These are phyloP conservation scores for Claviceps sp. DNA, from an alignment of 2,329 filamentous ascomycete species.

Conservation along the genomic window DNA sequence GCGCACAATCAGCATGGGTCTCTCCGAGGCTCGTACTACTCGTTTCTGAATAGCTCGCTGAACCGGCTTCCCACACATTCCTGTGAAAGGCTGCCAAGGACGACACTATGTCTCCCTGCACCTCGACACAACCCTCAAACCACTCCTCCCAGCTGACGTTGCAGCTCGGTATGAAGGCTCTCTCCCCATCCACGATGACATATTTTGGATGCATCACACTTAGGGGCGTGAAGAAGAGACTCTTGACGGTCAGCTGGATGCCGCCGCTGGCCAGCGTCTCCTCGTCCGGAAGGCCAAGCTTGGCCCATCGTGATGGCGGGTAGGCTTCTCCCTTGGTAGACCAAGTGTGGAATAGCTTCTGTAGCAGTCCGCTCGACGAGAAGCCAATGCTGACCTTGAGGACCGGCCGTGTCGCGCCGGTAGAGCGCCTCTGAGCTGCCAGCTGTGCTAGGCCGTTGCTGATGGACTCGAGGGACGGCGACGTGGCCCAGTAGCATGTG, in stretches of 20 bases:
- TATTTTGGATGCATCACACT: constrained; percentile 87
- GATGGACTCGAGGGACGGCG: constrained; percentile 45
- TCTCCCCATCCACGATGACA: constrained; percentile 54
- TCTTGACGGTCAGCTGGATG: constrained; percentile 60
- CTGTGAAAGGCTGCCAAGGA: constrained; percentile 55
- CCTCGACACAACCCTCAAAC: constrained; percentile 64
- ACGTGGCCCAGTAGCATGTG: constrained; percentile 72
- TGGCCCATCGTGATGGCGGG: constrained; percentile 42
- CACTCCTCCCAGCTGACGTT: constrained; percentile 83
- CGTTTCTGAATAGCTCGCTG: constrained; percentile 2
- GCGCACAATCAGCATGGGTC: background rate
- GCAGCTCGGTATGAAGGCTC: constrained; percentile 61
- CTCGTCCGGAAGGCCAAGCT: constrained; percentile 49
- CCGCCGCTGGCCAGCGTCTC: constrained; percentile 37
- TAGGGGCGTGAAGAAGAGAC: constrained; percentile 65
- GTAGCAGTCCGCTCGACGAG: constrained; percentile 57
- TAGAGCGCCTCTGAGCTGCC: constrained; percentile 29
- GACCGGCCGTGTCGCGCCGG: constrained; percentile 10
- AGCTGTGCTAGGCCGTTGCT: constrained; percentile 44
- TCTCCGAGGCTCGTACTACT: background rate
- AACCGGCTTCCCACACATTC: constrained; percentile 47
- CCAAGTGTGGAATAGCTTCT: constrained; percentile 64
- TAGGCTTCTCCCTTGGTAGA: constrained; percentile 50
- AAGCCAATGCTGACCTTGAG: constrained; percentile 62
- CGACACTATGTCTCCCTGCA: constrained; percentile 47